Percentiles rank a stretch among this genome's conserved stretches.
Evolutionary conservation across 2,329 filamentous ascomycete species (phyloP).

Genomic region (Aphanocladium album): DNA sequence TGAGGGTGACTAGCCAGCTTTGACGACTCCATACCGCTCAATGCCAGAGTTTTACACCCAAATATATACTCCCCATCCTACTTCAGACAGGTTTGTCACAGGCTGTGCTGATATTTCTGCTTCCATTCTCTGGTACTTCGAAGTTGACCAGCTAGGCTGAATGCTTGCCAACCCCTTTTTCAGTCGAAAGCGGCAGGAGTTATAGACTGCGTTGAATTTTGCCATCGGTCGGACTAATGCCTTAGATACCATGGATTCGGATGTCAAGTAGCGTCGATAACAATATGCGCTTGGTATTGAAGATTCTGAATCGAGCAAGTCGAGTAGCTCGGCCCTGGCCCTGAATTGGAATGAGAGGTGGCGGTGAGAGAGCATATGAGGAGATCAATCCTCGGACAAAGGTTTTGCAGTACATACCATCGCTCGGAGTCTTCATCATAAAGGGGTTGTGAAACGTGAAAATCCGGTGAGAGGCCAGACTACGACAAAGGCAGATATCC

Average conservation of each 20-base stretch:
- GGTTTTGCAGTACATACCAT: no score
- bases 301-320: background rate
- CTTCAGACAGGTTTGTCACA: background rate
- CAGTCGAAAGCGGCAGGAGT: background rate
- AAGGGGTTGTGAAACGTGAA: no score
- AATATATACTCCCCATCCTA: conserved; percentile 1
- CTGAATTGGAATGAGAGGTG: background rate
- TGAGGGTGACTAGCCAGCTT: no score
- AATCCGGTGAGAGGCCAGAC: background rate
- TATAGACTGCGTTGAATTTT: background rate
- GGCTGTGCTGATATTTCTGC: background rate
- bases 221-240: background rate
- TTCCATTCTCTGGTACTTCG: background rate
- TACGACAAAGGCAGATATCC: background rate
- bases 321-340: background rate
- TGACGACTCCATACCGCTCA: no score
- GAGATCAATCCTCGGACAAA: background rate
- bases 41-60: background rate
- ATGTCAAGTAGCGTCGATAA: background rate
- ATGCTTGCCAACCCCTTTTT: background rate
- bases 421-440: no score
- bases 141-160: background rate
- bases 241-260: background rate
- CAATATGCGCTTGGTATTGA: background rate
- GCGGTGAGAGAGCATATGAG: background rate